phyloP scores from a whole-genome alignment of 2,329 filamentous ascomycete genomes.

The Colletotrichum sp. region DNA sequence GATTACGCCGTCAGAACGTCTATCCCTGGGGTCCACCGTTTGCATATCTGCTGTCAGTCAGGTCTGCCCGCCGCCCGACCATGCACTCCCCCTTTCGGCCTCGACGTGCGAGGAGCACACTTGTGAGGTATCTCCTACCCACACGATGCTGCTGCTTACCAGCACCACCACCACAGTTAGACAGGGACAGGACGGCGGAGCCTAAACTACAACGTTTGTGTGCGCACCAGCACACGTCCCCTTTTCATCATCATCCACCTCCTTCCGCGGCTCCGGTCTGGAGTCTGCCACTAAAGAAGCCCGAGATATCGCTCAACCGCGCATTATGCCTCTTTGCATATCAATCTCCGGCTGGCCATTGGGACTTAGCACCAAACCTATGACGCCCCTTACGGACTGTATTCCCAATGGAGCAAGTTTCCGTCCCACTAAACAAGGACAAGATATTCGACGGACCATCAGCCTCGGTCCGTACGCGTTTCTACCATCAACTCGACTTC shows the following conservation, averaged over 20 bases:
- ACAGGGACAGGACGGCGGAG: background rate
- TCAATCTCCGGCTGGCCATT: constrained; percentile 1
- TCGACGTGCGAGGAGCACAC: background rate
- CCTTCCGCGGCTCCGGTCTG: background rate
- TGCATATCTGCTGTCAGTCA: constrained; percentile 4
- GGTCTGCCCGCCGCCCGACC: background rate
- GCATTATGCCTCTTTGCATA: background rate
- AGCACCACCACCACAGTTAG: background rate
- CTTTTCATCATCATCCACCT: background rate
- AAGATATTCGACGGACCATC: background rate
- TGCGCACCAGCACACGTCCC: background rate
- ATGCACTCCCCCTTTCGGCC: background rate
- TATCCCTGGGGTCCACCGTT: background rate
- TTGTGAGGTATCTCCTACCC: background rate
- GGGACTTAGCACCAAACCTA: background rate
- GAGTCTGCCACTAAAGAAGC: background rate
- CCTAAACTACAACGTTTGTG: background rate
- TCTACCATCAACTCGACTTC: background rate
- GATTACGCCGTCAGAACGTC: constrained; percentile 4
- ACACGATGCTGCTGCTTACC: background rate
- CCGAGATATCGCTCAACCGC: background rate
- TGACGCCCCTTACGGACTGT: background rate
- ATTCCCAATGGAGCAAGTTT: background rate
- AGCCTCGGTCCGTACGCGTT: background rate
- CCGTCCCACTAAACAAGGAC: background rate